Evolutionary conservation across 192 early-diverging fungal species (phyloP), one percentile per base, ranked within the genome.

Genomic region (Blastocladiella britannica): DNA sequence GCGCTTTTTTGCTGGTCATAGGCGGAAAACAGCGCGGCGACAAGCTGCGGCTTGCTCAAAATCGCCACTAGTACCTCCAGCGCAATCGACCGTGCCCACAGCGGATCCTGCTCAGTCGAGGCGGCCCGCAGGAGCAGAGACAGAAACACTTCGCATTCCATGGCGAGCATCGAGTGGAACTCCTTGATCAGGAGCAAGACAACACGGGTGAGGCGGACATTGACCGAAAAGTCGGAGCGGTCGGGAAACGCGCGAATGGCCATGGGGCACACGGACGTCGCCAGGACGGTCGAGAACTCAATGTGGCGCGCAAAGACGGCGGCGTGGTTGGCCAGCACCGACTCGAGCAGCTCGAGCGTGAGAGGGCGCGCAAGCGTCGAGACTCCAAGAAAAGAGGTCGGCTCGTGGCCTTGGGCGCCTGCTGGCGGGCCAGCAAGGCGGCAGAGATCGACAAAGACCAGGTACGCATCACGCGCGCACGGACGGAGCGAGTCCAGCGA

Each of bases 101-200:
- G 57, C 25, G 80, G 79, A 56, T 79, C 86, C 2, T 86, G 76
- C 26, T 88, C 89, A n/a, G n/a, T n/a, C n/a, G n/a, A n/a, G 26
- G 90, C 55, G 24, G 90, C 72, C 58, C 87, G 82, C 29, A 84
- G 78, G 58, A 91, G 77, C 70, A 98, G 82, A 5, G 86, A 82
- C 27, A 98, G 63, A 58, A 96, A 90, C 28, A 96, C 85, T 67
- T 98, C 94, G 72, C 89, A 91, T 62, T 94, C 91, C 58, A 87
- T 84, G 2, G 25, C 20, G 52, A 71, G 52, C 5, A 63, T 55
- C 25, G 15, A 31, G 53, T 65, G 65, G 53, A 81, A 31, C 26
- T 68, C 75, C 56, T 84, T 84, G 30, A 93, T 74, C 30, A 92
- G 74, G 27, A 83, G 77, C 60, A 82, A 77, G 6, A 88, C 81